Evolutionary conservation across 768 basidiomycete genomes (phyloP).

Genomic region (Cubamyces lactineus): DNA sequence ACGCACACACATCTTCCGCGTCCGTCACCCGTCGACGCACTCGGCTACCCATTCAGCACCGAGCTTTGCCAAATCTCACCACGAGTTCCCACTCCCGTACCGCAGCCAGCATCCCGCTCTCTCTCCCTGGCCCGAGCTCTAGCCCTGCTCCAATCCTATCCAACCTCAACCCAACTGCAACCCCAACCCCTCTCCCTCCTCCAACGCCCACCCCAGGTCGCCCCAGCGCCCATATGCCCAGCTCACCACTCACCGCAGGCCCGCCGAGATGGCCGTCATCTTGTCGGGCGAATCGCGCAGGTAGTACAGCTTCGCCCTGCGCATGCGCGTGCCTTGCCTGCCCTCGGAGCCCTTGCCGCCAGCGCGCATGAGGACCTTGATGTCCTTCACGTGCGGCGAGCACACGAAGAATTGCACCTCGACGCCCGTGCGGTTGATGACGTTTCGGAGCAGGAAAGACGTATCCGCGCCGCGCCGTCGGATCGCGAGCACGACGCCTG

Average conservation of each 20-base stretch:
- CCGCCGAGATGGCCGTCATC: slow-evolving; percentile 75
- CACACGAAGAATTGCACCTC: slow-evolving; percentile 91
- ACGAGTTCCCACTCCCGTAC: neutral
- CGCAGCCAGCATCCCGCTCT: neutral
- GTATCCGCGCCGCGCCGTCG: slow-evolving; percentile 85
- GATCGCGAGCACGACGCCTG: slow-evolving; percentile 85
- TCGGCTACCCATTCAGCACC: neutral
- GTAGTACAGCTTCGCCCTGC: slow-evolving; percentile 83
- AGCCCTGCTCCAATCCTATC: neutral
- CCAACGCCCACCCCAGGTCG: neutral
- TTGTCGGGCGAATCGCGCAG: slow-evolving; percentile 81
- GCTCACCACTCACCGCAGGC: slow-evolving; percentile 35
- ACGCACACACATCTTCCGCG: slow-evolving; percentile 13
- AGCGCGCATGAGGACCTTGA: slow-evolving; percentile 75
- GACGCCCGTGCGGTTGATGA: slow-evolving; percentile 88
- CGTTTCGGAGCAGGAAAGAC: slow-evolving; percentile 86
- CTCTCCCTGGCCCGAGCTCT: neutral
- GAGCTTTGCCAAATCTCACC: neutral
- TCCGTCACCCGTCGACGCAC: neutral
- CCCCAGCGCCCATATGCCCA: neutral
- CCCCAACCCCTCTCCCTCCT: neutral
- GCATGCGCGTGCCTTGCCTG: slow-evolving; percentile 59
- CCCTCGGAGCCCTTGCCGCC: slow-evolving; percentile 34
- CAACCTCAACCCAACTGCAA: neutral
- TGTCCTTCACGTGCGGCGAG: slow-evolving; percentile 86